phyloP scores from a whole-genome alignment of 495 filamentous ascomycete genomes.

The Glutinoglossum americanum region DNA sequence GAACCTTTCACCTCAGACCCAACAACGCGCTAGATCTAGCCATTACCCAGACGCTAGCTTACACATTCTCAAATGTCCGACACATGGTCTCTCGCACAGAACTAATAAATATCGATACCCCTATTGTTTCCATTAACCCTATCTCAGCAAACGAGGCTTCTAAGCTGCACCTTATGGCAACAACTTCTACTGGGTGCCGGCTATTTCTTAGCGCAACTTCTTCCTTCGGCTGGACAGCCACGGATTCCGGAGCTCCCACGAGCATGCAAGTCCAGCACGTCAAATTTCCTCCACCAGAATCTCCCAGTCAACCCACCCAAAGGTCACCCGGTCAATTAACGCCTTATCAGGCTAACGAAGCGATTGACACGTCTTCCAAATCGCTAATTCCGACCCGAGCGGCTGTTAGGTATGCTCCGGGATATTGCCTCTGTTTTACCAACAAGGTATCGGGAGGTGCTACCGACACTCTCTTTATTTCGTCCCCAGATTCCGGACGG shows the following conservation, averaged over 20 bases:
- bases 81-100: slow-evolving; percentile 56
- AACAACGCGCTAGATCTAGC: slow-evolving; percentile 28
- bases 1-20: slow-evolving; percentile 57
- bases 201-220: slow-evolving; percentile 82
- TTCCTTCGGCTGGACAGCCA: slow-evolving; percentile 41
- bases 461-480: slow-evolving; percentile 54
- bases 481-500: slow-evolving; percentile 66
- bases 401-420: slow-evolving; percentile 50
- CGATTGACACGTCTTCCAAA: slow-evolving; percentile 11
- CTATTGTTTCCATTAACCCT: slow-evolving; percentile 64
- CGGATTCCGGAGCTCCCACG: slow-evolving; percentile 44
- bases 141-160: slow-evolving; percentile 63
- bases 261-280: slow-evolving; percentile 95
- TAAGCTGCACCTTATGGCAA: slow-evolving; percentile 72
- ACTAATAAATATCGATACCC: slow-evolving; percentile 24
- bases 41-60: slow-evolving; percentile 31
- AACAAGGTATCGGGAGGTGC: slow-evolving; percentile 27
- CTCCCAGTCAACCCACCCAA: slow-evolving; percentile 5
- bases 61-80: slow-evolving; percentile 43
- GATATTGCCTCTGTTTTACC: slow-evolving; percentile 74
- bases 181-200: slow-evolving; percentile 74
- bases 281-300: slow-evolving; percentile 56
- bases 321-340: slow-evolving; percentile 3
- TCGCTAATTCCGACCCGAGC: slow-evolving; percentile 11
- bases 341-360: slow-evolving; percentile 12